These are phyloP conservation scores for Botryotinia globosa DNA, from an alignment of 2,329 filamentous ascomycete genomes.

Conservation along the genomic window DNA sequence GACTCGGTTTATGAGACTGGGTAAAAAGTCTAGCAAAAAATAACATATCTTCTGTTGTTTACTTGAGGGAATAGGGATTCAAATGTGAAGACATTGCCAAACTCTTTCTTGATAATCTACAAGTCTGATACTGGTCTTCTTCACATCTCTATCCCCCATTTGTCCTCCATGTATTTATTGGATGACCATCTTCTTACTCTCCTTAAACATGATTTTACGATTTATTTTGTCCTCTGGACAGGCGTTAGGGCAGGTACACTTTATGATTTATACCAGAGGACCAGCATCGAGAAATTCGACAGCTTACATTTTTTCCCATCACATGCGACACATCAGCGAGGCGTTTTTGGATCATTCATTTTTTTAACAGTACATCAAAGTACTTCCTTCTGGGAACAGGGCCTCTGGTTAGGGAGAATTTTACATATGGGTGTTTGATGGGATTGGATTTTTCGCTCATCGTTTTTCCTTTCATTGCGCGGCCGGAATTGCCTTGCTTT, in stretches of 20 bases:
- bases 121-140: neutral
- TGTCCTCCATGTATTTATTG: neutral
- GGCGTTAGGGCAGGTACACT: constrained; percentile 13
- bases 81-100: neutral
- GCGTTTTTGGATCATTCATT: constrained; percentile 16
- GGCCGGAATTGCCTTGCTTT: neutral
- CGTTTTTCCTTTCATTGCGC: neutral
- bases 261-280: constrained; percentile 21
- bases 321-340: constrained; percentile 22
- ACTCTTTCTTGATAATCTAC: neutral
- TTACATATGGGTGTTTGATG: constrained; percentile 17
- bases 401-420: constrained; percentile 20
- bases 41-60: neutral
- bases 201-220: constrained; percentile 10
- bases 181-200: constrained; percentile 9
- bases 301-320: constrained; percentile 18
- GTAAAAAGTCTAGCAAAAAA: constrained; percentile 24
- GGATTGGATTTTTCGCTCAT: neutral
- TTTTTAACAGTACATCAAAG: constrained; percentile 17
- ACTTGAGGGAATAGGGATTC: neutral
- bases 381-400: constrained; percentile 18
- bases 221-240: constrained; percentile 14
- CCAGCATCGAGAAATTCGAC: constrained; percentile 15
- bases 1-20: constrained; percentile 51
- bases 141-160: neutral